Evolutionary conservation across 805 yeast species (phyloP).

Genomic region (Wickerhamomyces bovis): DNA sequence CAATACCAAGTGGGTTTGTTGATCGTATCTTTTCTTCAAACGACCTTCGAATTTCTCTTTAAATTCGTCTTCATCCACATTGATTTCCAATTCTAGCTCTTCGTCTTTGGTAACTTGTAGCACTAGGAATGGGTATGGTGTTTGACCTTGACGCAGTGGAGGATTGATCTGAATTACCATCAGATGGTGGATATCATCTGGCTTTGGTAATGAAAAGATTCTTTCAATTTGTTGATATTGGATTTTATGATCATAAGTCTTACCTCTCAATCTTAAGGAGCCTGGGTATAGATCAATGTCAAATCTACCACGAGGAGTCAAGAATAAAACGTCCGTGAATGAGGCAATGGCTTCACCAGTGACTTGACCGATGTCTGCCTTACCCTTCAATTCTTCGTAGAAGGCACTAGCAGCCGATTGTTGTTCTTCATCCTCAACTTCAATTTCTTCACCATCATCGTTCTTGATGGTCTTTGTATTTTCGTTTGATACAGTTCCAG

Average conservation of each 20-base stretch:
- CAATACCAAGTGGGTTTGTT: conserved; percentile 80
- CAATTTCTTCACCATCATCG: conserved; percentile 30
- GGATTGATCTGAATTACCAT: conserved; percentile 91
- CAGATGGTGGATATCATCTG: conserved; percentile 87
- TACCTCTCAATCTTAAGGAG: conserved; percentile 89
- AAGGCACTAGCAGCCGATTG: conserved; percentile 76
- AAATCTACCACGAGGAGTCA: conserved; percentile 98
- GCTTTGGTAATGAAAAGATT: conserved; percentile 86
- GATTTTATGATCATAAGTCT: conserved; percentile 94
- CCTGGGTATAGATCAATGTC: conserved; percentile 90
- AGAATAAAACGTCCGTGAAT: conserved; percentile 81
- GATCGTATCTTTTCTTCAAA: conserved; percentile 69
- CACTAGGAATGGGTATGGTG: conserved; percentile 88
- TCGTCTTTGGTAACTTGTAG: conserved; percentile 88
- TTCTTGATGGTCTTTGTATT: conserved; percentile 3
- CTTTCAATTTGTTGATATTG: conserved; percentile 87
- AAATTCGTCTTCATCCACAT: conserved; percentile 77
- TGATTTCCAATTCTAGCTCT: conserved; percentile 84
- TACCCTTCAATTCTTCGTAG: conserved; percentile 86
- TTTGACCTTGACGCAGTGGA: conserved; percentile 96
- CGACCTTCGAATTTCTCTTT: conserved; percentile 69
- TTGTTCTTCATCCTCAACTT: conserved; percentile 32
- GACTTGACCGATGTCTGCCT: conserved; percentile 90
- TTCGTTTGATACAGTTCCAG: conserved; percentile 61
- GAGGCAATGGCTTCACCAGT: conserved; percentile 95